Evolutionary conservation across 2,329 filamentous ascomycete species (phyloP).

Genomic region (Orbilia brochopaga): DNA sequence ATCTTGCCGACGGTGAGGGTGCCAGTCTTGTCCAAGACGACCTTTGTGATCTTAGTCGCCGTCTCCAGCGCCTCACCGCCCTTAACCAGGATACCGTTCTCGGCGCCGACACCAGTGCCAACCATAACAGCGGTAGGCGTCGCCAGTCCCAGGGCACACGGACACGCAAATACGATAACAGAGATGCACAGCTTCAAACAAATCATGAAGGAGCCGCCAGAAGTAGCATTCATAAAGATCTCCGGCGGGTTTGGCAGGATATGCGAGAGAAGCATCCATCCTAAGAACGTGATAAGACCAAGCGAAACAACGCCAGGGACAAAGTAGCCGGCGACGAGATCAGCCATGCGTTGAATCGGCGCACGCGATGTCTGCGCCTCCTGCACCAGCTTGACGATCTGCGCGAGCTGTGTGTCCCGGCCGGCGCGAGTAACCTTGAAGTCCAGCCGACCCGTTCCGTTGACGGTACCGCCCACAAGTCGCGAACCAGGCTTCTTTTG

Average conservation of each 20-base stretch:
- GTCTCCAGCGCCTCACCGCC: conserved; percentile 90
- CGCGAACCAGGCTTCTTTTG: conserved; percentile 80
- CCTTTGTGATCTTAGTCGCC: conserved; percentile 84
- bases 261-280: conserved; percentile 95
- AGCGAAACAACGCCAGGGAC: conserved; percentile 86
- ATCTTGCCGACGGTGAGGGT: conserved; percentile 95
- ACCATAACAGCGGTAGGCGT: conserved; percentile 99
- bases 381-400: conserved; percentile 98
- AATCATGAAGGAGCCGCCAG: conserved; percentile 92
- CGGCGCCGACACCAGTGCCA: conserved; percentile 92
- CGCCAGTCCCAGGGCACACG: conserved; percentile 91
- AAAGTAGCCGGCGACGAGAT: conserved; percentile 90
- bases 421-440: conserved; percentile 91
- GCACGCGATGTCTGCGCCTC: conserved; percentile 93
- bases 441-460: conserved; percentile 87
- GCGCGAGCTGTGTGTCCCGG: conserved; percentile 92
- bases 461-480: conserved; percentile 93
- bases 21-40: conserved; percentile 95
- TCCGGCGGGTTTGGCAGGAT: conserved; percentile 80
- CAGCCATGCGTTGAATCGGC: conserved; percentile 90
- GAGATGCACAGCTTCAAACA: conserved; percentile 97
- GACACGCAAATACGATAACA: conserved; percentile 97
- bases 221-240: conserved; percentile 80
- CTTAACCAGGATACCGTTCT: conserved; percentile 97
- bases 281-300: conserved; percentile 81